Percentiles rank a stretch among this genome's conserved stretches.
Conservation (phyloP, 23 red algal genomes). For the Pyropia yezoensis region DNA sequence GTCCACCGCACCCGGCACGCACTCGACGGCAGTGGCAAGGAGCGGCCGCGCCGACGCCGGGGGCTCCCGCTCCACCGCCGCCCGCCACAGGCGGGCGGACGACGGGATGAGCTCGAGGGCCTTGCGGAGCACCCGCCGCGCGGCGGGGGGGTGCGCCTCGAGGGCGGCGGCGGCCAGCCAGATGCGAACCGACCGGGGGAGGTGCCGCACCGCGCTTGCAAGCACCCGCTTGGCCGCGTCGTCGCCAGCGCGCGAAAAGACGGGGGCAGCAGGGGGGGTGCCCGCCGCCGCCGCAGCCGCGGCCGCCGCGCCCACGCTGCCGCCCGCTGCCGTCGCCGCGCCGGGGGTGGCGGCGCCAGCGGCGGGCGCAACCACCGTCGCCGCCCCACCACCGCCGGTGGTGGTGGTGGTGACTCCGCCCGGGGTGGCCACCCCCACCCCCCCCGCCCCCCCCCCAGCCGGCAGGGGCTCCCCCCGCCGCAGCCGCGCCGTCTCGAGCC, state of each 20-base stretch:
- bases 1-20: slow-evolving; percentile 44
- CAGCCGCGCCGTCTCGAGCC: slow-evolving; percentile 73
- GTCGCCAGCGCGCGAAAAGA: no score
- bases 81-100: slow-evolving; percentile 41
- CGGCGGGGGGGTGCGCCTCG: slow-evolving; percentile 24
- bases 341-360: not conserved
- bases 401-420: no score
- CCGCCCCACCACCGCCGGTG: no score
- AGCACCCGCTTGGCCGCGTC: slow-evolving; percentile 37
- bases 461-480: slow-evolving; percentile 13
- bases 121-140: slow-evolving; percentile 47
- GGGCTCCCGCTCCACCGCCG: slow-evolving; percentile 61
- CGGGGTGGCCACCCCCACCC: no score
- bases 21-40: slow-evolving; percentile 58
- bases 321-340: not conserved
- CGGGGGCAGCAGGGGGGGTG: no score
- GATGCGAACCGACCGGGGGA: slow-evolving; percentile 52
- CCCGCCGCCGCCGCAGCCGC: no score
- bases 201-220: slow-evolving; percentile 46
- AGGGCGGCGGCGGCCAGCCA: slow-evolving; percentile 64
- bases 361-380: no score
- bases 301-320: no score
- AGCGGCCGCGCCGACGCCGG: slow-evolving; percentile 27
- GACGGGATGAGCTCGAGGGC: slow-evolving; percentile 74
- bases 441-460: no score